Percentiles rank a stretch among this genome's conserved stretches.
Conservation (phyloP, 1,139 yeast species). For the Ogataea hybrid region DNA sequence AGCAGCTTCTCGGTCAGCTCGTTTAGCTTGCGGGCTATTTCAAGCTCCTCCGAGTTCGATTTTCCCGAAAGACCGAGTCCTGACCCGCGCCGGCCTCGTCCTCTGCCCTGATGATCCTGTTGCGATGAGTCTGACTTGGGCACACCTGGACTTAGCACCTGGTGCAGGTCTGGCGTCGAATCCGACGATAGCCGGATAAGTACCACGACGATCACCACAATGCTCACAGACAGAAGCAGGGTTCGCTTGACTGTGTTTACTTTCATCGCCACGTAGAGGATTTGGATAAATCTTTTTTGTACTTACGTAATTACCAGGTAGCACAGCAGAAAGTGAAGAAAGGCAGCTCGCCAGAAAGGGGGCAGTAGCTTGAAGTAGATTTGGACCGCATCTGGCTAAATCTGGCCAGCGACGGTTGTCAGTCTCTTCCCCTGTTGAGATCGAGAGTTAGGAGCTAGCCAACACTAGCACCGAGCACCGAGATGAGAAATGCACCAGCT, state of each 20-base stretch:
- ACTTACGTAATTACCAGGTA: not conserved
- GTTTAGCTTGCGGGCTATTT: slow-evolving; percentile 44
- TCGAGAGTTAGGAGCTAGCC: too few species aligned
- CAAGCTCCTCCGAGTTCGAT: slow-evolving; percentile 42
- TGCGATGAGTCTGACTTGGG: not conserved
- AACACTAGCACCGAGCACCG: too few species aligned
- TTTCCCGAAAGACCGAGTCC: slow-evolving; percentile 15
- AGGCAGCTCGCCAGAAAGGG: too few species aligned
- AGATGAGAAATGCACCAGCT: too few species aligned
- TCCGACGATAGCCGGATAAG: slow-evolving; percentile 19
- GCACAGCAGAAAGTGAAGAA: not conserved
- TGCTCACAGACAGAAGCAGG: slow-evolving; percentile 19
- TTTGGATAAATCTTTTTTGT: not conserved
- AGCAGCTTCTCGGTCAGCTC: slow-evolving; percentile 45
- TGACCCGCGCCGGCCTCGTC: not conserved
- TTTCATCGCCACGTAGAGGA: slow-evolving; percentile 13
- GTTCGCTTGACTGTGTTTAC: slow-evolving; percentile 13
- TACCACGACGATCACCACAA: slow-evolving; percentile 18
- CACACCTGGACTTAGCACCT: slow-evolving; percentile 20
- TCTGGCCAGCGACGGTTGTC: too few species aligned
- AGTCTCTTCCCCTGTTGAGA: too few species aligned
- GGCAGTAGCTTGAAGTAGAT: too few species aligned
- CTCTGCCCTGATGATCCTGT: not conserved
- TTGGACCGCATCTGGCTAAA: too few species aligned
- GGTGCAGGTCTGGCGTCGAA: slow-evolving; percentile 25